phyloP scores from a whole-genome alignment of 1,284 basidiomycete genomes.

The Puccinia novopanici region DNA sequence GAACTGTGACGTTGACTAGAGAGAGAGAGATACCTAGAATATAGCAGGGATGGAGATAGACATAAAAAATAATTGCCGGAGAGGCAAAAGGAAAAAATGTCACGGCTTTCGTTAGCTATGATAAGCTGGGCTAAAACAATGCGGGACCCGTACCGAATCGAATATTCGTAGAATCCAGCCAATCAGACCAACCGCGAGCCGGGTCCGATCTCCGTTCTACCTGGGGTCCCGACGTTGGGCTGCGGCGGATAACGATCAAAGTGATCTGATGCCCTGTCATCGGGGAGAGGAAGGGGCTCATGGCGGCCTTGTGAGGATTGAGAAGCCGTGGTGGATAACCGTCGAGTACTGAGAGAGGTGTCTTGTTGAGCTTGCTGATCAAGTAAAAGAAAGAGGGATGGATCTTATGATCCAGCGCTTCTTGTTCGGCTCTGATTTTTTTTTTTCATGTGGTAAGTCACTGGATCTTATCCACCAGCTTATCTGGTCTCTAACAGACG shows the following conservation, averaged over 20 bases:
- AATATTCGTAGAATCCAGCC: too few species aligned
- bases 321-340: not conserved
- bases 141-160: too few species aligned
- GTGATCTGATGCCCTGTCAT: not conserved
- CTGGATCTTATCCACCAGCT: not conserved
- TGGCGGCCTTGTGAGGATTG: not conserved
- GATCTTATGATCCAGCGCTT: not conserved
- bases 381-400: not conserved
- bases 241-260: not conserved
- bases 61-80: too few species aligned
- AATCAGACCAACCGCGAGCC: not conserved
- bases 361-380: not conserved
- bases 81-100: too few species aligned
- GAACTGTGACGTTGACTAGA: too few species aligned
- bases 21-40: too few species aligned
- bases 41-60: too few species aligned
- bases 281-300: not conserved
- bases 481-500: not conserved
- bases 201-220: not conserved
- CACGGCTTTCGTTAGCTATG: too few species aligned
- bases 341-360: not conserved
- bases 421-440: constrained; percentile 15
- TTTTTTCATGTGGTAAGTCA: not conserved
- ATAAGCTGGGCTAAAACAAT: too few species aligned
- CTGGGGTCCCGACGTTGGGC: not conserved